Base-by-base conservation (phyloP, 805 yeast genomes). In the Starmerella kuoi region DNA sequence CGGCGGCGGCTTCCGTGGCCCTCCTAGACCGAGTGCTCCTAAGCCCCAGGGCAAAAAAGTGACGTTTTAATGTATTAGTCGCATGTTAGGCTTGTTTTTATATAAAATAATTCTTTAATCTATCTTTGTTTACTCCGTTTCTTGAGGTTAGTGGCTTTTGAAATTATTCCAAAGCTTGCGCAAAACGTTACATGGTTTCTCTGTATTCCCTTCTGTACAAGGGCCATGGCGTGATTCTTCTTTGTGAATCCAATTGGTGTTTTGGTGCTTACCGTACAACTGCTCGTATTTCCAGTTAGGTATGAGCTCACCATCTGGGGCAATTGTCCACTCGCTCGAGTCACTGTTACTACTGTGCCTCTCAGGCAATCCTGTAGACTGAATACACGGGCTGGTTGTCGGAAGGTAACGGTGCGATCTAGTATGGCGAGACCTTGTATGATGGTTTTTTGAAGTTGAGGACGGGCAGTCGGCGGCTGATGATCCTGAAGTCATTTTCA, bases 41-140 rank as follows among this genome's bases (percentile, higher is more conserved):
- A 44, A 41, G 39, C 55, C 55, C 25, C 48, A 44, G 37, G 55
- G 55, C 8, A 51, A 49, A 38, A 51, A 51, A 45, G 47, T 49
- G 20, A 48, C 53, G 15, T 51, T 51, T 31, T 40, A 42, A 32
- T 25, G 5, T 15, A n/a, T 4, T 9, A 5, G 24, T 19, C 9
- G 6, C 21, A 21, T 15, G 4, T 7, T n/a, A 7, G 34, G 9
- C 34, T 19, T 28, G 32, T 28, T 7, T 11, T 25, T 11, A 9
- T 36, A 36, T 27, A 25, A 5, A 27, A 12, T 9, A 6, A 7
- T 34, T 22, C 7, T n/a, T 6, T 22, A 9, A 22, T 19, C 7
- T 34, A 37, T 25, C 28, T 25, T 14, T 25, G 28, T 11, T 25
- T 25, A 25, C 9, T 25, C 14, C 12, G 28, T 14, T 14, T 14